Evolutionary conservation across 2,329 filamentous ascomycete genomes (phyloP), one percentile per base, ranked within the genome.

Genomic region (Orbilia javanica): DNA sequence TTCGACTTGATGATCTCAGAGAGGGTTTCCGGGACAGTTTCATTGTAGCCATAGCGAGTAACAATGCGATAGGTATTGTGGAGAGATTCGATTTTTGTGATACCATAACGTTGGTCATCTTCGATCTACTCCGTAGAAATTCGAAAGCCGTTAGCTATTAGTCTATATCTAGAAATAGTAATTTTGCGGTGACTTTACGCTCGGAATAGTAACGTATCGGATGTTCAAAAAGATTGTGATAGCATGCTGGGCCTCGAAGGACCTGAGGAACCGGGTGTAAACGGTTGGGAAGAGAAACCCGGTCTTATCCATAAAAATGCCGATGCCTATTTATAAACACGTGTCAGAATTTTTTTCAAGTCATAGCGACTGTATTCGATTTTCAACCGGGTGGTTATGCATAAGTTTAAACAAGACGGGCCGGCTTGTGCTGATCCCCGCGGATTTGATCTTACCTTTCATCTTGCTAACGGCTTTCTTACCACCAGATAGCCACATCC

Each of bases 221-320:
- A 94, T 86, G 81, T 94, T 91, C 83, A 94, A 91, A 83, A 94
- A 93, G 0, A 93, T 86, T n/a, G 88, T 87, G 10, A 92, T 88
- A 31, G 92, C 89, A 0, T 91, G 91, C 4, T 88, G 85, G 0
- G 90, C 88, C 55, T 88, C 88, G 79, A 94, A 90, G 82, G 93
- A 93, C 63, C 87, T 88, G 8, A 93, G 86, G 82, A 93, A 94
- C 65, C 94, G 90, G 2, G 89, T 88, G 83, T 93, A 93, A 8
- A 91, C 90, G 6, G 87, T 88, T 1, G 90, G 91, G 0, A 88
- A 89, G 4, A 87, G 87, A 42, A 89, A 87, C 50, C 92, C 91
- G 0, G 88, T 87, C 84, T 94, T 94, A 84, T 94, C 92, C 82
- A 94, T 93, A 85, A 93, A 94, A 68, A 94, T 89, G 0, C 90